These are phyloP conservation scores for Bisporella sp. DNA, from an alignment of 2,329 filamentous ascomycete species.

Conservation along the genomic window DNA sequence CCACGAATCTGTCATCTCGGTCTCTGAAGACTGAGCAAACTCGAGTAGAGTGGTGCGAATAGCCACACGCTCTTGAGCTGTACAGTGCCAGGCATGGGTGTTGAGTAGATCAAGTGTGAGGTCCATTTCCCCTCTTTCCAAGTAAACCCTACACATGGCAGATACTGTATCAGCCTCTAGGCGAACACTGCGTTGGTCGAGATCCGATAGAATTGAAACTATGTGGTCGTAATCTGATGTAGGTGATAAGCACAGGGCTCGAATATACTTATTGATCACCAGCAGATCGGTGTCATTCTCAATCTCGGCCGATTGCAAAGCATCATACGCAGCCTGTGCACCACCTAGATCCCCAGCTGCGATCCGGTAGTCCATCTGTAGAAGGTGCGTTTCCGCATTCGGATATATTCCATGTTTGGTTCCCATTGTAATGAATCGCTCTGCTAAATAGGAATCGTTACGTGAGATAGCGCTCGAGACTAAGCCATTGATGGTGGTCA, in stretches of 20 bases:
- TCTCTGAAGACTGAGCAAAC: slow-evolving; percentile 58
- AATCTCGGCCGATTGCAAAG: slow-evolving; percentile 48
- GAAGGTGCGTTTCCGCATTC: slow-evolving; percentile 62
- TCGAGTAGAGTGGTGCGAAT: slow-evolving; percentile 60
- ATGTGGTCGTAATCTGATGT: slow-evolving; percentile 64
- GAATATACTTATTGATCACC: slow-evolving; percentile 65
- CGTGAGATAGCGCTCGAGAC: slow-evolving; percentile 65
- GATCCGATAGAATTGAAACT: slow-evolving; percentile 62
- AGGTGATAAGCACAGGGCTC: slow-evolving; percentile 54
- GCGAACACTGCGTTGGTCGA: slow-evolving; percentile 62
- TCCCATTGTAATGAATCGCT: slow-evolving; percentile 64
- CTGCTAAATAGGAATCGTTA: slow-evolving; percentile 63
- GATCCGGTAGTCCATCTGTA: slow-evolving; percentile 73
- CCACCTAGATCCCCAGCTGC: slow-evolving; percentile 65
- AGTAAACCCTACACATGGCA: slow-evolving; percentile 64
- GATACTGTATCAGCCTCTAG: slow-evolving; percentile 71
- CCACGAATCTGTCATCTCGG: slow-evolving; percentile 58
- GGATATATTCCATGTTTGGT: slow-evolving; percentile 57
- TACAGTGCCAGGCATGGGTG: slow-evolving; percentile 63
- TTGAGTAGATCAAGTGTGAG: slow-evolving; percentile 81
- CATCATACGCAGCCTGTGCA: slow-evolving; percentile 58
- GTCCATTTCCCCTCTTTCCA: slow-evolving; percentile 67
- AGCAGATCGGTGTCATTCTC: slow-evolving; percentile 52
- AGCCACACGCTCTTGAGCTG: slow-evolving; percentile 58
- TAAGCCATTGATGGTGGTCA: slow-evolving; percentile 68